Conservation (phyloP, 768 basidiomycete genomes). For the Gloeostereum incarnatum region DNA sequence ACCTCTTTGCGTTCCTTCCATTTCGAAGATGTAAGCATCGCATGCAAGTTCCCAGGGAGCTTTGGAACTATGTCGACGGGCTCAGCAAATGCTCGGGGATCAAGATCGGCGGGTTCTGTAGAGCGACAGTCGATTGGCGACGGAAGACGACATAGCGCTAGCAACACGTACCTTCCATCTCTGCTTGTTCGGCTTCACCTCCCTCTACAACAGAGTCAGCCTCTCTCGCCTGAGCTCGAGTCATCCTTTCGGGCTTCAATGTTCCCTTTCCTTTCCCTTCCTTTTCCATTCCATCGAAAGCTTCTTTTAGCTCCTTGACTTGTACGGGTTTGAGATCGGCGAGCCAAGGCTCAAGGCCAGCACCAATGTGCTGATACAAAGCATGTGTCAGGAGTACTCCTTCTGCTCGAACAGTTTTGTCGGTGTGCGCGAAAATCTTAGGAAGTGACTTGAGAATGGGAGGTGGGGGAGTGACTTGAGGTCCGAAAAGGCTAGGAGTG, state of each 20-base stretch:
- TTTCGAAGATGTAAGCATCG: constrained; percentile 78
- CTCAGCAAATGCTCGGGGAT: constrained; percentile 76
- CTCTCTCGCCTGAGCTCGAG: constrained; percentile 69
- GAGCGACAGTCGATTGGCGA: background rate
- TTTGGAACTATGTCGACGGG: constrained; percentile 70
- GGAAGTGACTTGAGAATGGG: constrained; percentile 81
- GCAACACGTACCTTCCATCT: constrained; percentile 25
- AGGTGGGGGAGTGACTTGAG: constrained; percentile 60
- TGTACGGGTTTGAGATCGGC: constrained; percentile 94
- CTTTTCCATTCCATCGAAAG: constrained; percentile 76
- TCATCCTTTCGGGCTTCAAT: constrained; percentile 71
- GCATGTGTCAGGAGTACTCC: constrained; percentile 67
- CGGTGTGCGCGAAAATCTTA: constrained; percentile 90
- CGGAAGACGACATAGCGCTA: constrained; percentile 18
- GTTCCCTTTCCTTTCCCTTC: constrained; percentile 81
- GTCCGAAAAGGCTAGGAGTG: constrained; percentile 62
- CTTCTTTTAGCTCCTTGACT: constrained; percentile 89
- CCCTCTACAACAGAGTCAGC: constrained; percentile 34
- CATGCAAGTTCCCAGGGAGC: constrained; percentile 67
- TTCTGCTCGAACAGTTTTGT: constrained; percentile 93
- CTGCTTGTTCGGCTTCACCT: constrained; percentile 26
- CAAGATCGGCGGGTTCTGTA: constrained; percentile 45
- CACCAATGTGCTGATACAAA: constrained; percentile 82
- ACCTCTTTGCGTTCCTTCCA: constrained; percentile 98
- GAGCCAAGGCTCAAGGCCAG: constrained; percentile 76